These are phyloP conservation scores for Erythrophleum fordii DNA, from an alignment of 306 rosid genomes.

Conservation along the genomic window DNA sequence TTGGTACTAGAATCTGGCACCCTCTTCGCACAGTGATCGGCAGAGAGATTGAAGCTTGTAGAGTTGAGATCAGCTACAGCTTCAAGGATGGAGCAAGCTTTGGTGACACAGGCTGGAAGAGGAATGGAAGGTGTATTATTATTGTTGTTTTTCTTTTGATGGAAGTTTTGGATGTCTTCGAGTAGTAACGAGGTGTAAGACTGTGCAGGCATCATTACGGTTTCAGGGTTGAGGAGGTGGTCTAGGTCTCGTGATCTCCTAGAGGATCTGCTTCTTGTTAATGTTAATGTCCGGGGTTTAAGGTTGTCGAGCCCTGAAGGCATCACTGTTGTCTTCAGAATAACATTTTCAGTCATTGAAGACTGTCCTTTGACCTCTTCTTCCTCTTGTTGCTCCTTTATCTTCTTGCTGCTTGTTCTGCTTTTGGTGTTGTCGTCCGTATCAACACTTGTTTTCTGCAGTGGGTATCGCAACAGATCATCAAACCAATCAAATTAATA, in stretches of 20 bases:
- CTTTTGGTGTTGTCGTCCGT: slow-evolving; percentile 33
- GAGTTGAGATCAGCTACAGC: slow-evolving; percentile 95
- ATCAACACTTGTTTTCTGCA: slow-evolving; percentile 68
- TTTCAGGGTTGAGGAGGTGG: slow-evolving; percentile 54
- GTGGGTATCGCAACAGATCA: neutral
- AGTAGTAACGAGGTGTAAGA: slow-evolving; percentile 80
- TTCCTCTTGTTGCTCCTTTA: slow-evolving; percentile 49
- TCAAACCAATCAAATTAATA: slow-evolving; percentile 29
- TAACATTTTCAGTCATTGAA: slow-evolving; percentile 38
- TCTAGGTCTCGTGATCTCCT: slow-evolving; percentile 83
- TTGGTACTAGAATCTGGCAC: slow-evolving; percentile 40
- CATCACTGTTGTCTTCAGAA: slow-evolving; percentile 42
- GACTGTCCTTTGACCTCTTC: slow-evolving; percentile 43
- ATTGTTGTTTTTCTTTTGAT: slow-evolving; percentile 58
- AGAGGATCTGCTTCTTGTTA: slow-evolving; percentile 81
- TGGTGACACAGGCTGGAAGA: slow-evolving; percentile 83
- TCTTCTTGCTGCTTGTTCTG: slow-evolving; percentile 38
- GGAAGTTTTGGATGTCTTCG: slow-evolving; percentile 90
- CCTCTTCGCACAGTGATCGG: slow-evolving; percentile 38
- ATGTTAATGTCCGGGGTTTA: slow-evolving; percentile 45
- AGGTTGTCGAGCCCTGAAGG: slow-evolving; percentile 46
- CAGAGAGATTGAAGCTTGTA: slow-evolving; percentile 53
- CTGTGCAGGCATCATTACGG: slow-evolving; percentile 50
- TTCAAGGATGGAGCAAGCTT: slow-evolving; percentile 92
- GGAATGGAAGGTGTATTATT: slow-evolving; percentile 52